A percentile compares a stretch with the other conserved stretches of the same genome.
phyloP scores from a whole-genome alignment of 306 rosid species.

The Sphenostylis stenocarpa region DNA sequence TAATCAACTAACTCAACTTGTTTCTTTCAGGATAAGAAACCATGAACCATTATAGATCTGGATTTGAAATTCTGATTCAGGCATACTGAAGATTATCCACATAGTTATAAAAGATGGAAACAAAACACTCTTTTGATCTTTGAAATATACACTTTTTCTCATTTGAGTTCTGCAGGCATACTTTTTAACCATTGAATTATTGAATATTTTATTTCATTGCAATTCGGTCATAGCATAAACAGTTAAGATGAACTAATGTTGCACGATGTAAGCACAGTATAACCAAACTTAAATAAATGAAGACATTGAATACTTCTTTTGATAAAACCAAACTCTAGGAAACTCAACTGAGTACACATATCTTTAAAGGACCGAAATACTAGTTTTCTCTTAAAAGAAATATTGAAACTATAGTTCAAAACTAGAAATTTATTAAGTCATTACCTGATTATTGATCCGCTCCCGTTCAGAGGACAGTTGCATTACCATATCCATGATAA shows the following conservation, averaged over 20 bases:
- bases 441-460: constrained; percentile 77
- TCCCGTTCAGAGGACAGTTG: constrained; percentile 74
- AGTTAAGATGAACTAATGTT: neutral
- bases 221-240: neutral
- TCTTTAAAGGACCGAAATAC: constrained; percentile 2
- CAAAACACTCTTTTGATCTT: constrained; percentile 13
- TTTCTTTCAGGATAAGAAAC: neutral
- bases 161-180: constrained; percentile 4
- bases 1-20: neutral
- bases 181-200: neutral
- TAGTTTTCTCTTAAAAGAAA: neutral
- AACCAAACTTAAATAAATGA: neutral
- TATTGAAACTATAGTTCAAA: neutral
- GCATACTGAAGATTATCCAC: neutral
- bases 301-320: neutral
- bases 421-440: constrained; percentile 8
- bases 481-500: constrained; percentile 71
- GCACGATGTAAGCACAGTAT: neutral
- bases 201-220: neutral
- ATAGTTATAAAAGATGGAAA: neutral
- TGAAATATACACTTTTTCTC: neutral
- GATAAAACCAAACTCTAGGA: constrained; percentile 5
- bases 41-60: neutral
- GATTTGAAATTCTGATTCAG: neutral
- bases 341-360: neutral